These are phyloP conservation scores for Vigna mungo DNA, from an alignment of 306 rosid species.

Conservation along the genomic window DNA sequence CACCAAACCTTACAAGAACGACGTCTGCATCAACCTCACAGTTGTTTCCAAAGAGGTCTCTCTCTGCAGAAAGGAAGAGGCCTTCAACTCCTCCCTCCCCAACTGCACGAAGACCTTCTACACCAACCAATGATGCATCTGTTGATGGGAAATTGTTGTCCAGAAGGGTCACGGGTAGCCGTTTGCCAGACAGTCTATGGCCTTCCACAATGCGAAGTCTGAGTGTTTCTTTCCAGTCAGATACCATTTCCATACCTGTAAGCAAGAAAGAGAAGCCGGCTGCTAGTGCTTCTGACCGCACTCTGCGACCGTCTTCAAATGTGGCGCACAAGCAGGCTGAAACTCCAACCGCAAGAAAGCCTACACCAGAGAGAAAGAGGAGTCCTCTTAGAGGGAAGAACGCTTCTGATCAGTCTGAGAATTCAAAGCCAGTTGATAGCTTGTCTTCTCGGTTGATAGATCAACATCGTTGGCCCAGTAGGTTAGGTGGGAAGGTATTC, in stretches of 20 bases:
- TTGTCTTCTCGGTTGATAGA: constrained; percentile 68
- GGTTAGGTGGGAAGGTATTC: constrained; percentile 65
- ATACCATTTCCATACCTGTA: constrained; percentile 76
- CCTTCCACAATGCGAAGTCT: constrained; percentile 94
- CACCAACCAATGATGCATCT: constrained; percentile 70
- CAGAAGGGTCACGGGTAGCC: constrained; percentile 50
- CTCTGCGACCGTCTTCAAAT: constrained; percentile 79
- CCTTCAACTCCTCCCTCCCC: constrained; percentile 85
- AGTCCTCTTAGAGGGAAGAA: constrained; percentile 77
- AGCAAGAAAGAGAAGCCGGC: constrained; percentile 80
- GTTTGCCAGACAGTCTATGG: constrained; percentile 79
- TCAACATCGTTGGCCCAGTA: constrained; percentile 85
- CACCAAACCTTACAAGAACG: constrained; percentile 73
- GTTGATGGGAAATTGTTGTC: constrained; percentile 54
- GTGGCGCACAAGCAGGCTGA: constrained; percentile 68
- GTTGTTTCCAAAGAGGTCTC: constrained; percentile 64
- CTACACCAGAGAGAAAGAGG: constrained; percentile 79
- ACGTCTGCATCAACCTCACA: constrained; percentile 51
- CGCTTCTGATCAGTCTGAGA: constrained; percentile 74
- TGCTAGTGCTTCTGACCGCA: constrained; percentile 63
- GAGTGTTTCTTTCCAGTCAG: constrained; percentile 91
- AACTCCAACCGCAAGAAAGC: constrained; percentile 57
- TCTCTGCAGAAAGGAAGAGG: constrained; percentile 74
- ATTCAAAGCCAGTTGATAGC: constrained; percentile 75
- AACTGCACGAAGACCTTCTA: constrained; percentile 62